Evolutionary conservation across 768 basidiomycete species (phyloP).

Genomic region (Paxillus involutus): DNA sequence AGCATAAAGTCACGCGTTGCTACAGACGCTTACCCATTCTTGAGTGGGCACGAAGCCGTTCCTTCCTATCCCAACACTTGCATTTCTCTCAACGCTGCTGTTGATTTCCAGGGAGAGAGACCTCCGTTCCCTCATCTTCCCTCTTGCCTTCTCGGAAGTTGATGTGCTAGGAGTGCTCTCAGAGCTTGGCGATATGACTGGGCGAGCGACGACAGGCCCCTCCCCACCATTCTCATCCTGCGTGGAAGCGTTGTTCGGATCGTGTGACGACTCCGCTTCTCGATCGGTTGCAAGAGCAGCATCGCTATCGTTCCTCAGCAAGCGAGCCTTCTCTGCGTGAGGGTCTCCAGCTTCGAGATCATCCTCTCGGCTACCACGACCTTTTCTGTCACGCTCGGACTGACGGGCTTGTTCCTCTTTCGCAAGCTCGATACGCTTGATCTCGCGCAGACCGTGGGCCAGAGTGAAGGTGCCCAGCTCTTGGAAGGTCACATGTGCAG

Average conservation of each 20-base stretch:
- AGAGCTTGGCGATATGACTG: conserved; percentile 44
- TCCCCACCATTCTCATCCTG: conserved; percentile 12
- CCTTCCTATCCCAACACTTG: conserved; percentile 72
- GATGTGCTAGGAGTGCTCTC: conserved; percentile 35
- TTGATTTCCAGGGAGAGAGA: conserved; percentile 53
- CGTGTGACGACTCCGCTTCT: conserved; percentile 22
- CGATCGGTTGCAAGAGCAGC: conserved; percentile 20
- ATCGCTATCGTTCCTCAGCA: conserved; percentile 56
- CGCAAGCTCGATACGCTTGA: conserved; percentile 68
- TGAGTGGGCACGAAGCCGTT: conserved; percentile 96
- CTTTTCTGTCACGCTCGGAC: conserved; percentile 25
- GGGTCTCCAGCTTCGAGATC: conserved; percentile 28
- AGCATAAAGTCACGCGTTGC: background rate
- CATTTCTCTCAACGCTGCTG: conserved; percentile 59
- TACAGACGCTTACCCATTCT: conserved; percentile 73
- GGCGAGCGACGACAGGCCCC: conserved; percentile 23
- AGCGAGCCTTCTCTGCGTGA: conserved; percentile 60
- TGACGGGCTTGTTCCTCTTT: conserved; percentile 63
- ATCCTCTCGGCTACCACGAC: conserved; percentile 10
- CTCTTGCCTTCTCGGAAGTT: conserved; percentile 84
- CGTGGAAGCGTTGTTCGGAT: background rate
- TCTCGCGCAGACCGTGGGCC: conserved; percentile 79
- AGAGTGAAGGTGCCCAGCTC: conserved; percentile 92
- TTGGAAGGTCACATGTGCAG: conserved; percentile 83
- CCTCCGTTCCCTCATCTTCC: conserved; percentile 83